Evolutionary conservation across 495 filamentous ascomycete species (phyloP), one percentile per base, ranked within the genome.

Genomic region (Bombardia bombarda): DNA sequence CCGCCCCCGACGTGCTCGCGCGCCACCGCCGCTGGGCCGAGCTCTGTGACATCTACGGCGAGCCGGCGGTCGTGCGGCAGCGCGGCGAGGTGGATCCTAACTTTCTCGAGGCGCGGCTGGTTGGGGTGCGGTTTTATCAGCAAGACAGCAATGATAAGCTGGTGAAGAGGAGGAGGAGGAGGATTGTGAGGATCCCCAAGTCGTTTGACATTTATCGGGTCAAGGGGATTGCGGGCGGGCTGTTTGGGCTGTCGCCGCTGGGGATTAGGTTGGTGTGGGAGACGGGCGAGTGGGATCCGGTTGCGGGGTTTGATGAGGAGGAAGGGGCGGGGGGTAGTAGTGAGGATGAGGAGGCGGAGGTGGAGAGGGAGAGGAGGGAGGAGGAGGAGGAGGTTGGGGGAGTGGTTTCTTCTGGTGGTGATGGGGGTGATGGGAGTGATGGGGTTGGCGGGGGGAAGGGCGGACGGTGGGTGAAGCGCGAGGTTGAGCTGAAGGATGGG

Each of bases 281-380:
- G 64, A 90, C 87, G 14, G 81, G 86, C 40, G 84, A 93, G 58
- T 82, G 79, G 77, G 87, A 93, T 65, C 85, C 86, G 1, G 77
- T 85, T 24, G 75, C 68, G 14, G 75, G 74, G 38, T 78, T 77
- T 51, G 78, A 79, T 46, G 78, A 75, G 16, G 74, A 70, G 38
- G 78, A 69, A 26, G 78, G 71, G 48, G 64, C 56, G 17, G 77
- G 74, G 42, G 70, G 67, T 49, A 78, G 80, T 23, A 78, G 79
- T 41, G 74, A 74, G 26, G 60, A 65, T 3, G 45, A 60, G 12
- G 60, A 57, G 34, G 53, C 50, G 12, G 40, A 42, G 34, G 21
- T 30, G 39, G 45, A 58, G 38, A 19, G 37, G 22, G 18, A 37
- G 18, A 47, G 55, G 16, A 42, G 40, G n/a, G 43, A 46, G 26